Evolutionary conservation across 2,329 filamentous ascomycete genomes (phyloP).

Genomic region (Penicillium nordicum): DNA sequence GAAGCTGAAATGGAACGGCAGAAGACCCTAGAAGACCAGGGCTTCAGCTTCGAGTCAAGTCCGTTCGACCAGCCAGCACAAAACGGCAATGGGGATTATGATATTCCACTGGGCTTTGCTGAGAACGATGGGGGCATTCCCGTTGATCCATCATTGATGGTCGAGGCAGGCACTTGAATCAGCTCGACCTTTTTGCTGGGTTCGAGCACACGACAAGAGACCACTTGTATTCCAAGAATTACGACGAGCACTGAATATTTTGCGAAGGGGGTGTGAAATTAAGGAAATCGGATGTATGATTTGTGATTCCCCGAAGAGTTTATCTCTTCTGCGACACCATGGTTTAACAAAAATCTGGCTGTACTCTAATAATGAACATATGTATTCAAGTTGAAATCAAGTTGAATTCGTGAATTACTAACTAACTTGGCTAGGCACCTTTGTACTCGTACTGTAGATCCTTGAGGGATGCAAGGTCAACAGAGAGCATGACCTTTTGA

Average conservation of each 20-base stretch:
- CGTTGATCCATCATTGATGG: slow-evolving; percentile 43
- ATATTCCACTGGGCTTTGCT: neutral
- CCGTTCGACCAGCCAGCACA: neutral
- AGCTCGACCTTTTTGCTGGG: neutral
- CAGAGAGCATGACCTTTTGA: slow-evolving; percentile 37
- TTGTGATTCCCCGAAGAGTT: slow-evolving; percentile 11
- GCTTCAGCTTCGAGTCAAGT: slow-evolving; percentile 36
- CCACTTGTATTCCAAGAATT: neutral
- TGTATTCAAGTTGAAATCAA: neutral
- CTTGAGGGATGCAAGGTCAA: slow-evolving; percentile 39
- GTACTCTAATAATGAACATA: slow-evolving; percentile 4
- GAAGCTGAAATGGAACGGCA: slow-evolving; percentile 33
- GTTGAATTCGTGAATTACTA: neutral
- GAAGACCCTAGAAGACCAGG: slow-evolving; percentile 46
- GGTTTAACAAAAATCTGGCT: slow-evolving; percentile 3
- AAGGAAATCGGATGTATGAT: neutral
- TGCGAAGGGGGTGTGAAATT: neutral
- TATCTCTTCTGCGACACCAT: slow-evolving; percentile 1
- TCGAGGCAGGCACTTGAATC: neutral
- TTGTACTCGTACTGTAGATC: slow-evolving; percentile 43
- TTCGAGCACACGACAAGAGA: neutral
- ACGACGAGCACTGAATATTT: neutral
- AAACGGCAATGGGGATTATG: neutral
- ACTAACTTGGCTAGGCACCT: slow-evolving; percentile 31
- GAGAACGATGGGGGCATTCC: slow-evolving; percentile 34